These are phyloP conservation scores for Suillus cothurnatus DNA, from an alignment of 768 basidiomycete genomes.

Conservation along the genomic window DNA sequence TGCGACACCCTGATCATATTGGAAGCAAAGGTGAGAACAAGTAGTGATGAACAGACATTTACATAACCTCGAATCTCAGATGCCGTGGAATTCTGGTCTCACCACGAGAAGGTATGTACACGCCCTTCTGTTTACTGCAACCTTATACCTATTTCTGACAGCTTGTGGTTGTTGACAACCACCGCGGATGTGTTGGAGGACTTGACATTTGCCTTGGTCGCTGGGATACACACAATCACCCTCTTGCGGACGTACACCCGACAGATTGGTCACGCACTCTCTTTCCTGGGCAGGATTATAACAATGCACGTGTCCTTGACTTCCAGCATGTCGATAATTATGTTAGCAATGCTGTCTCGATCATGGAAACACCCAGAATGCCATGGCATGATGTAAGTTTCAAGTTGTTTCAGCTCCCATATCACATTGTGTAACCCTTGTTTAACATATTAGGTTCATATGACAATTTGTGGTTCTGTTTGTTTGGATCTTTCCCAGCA, in stretches of 20 bases:
- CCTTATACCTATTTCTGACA: slow-evolving; percentile 13
- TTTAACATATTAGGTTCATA: slow-evolving; percentile 58
- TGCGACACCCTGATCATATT: slow-evolving; percentile 92
- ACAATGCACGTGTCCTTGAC: slow-evolving; percentile 85
- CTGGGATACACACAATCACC: slow-evolving; percentile 93
- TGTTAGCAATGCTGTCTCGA: slow-evolving; percentile 67
- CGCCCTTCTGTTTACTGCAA: neutral
- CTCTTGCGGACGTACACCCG: slow-evolving; percentile 90
- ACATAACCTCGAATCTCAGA: slow-evolving; percentile 43
- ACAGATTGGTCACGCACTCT: slow-evolving; percentile 79
- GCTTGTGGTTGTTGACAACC: slow-evolving; percentile 87
- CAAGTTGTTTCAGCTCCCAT: neutral
- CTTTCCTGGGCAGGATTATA: slow-evolving; percentile 94
- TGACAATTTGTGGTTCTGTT: slow-evolving; percentile 78
- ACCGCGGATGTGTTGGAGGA: slow-evolving; percentile 86
- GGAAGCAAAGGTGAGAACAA: slow-evolving; percentile 61
- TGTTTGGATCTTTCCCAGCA: slow-evolving; percentile 94
- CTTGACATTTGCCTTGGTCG: slow-evolving; percentile 96
- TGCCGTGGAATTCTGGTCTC: slow-evolving; percentile 85
- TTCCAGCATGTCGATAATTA: slow-evolving; percentile 84
- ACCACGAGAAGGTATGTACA: slow-evolving; percentile 74
- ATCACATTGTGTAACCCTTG: slow-evolving; percentile 5
- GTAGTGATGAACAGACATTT: neutral
- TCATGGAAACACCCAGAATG: slow-evolving; percentile 75
- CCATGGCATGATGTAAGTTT: slow-evolving; percentile 92